A percentile compares a stretch with the other conserved stretches of the same genome.
Conservation (phyloP, 2,329 filamentous ascomycete genomes). For the Penicillium sclerotigenum region DNA sequence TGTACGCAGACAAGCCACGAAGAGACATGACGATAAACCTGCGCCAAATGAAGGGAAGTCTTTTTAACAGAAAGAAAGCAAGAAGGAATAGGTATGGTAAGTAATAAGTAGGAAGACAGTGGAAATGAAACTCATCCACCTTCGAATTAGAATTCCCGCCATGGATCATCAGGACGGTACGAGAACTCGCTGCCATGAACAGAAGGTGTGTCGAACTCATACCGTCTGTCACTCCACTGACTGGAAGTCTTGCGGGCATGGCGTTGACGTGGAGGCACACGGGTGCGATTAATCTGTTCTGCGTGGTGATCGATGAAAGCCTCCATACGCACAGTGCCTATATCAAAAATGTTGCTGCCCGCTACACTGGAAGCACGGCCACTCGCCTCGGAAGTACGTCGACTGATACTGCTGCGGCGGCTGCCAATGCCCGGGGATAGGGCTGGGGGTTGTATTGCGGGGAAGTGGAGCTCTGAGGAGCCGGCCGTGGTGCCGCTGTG, state of each 20-base stretch:
- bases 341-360: conserved; percentile 70
- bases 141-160: conserved; percentile 43
- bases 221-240: conserved; percentile 33
- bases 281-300: conserved; percentile 29
- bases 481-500: conserved; percentile 57
- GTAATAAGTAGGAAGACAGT: neutral
- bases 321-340: conserved; percentile 93
- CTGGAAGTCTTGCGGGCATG: conserved; percentile 33
- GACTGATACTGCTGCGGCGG: conserved; percentile 46
- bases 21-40: neutral
- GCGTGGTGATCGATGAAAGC: conserved; percentile 71
- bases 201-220: conserved; percentile 35
- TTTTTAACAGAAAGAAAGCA: neutral
- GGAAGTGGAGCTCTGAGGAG: conserved; percentile 58
- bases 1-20: neutral
- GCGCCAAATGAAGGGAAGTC: neutral
- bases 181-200: conserved; percentile 40
- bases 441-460: conserved; percentile 24
- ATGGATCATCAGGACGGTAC: conserved; percentile 45
- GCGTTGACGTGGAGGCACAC: conserved; percentile 19
- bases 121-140: neutral
- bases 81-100: conserved; percentile 1
- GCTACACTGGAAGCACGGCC: conserved; percentile 43
- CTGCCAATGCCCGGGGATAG: conserved; percentile 30
- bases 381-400: conserved; percentile 52